A percentile compares a stretch with the other conserved stretches of the same genome.
These are phyloP conservation scores for Atkinsonella texensis DNA, from an alignment of 2,329 filamentous ascomycete species.

Conservation along the genomic window DNA sequence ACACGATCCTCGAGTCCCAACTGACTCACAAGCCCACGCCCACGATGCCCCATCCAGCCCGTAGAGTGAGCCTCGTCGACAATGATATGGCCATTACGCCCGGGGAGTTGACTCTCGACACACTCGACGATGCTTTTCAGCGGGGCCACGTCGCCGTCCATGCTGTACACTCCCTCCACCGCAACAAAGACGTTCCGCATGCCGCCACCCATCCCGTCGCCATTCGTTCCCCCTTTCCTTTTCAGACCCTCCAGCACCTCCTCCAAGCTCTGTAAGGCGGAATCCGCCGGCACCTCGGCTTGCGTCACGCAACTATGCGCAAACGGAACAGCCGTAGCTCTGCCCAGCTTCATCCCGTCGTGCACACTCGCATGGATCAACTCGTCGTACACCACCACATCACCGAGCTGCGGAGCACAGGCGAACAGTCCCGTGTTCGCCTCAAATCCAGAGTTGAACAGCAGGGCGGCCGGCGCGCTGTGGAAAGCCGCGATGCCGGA, in stretches of 20 bases:
- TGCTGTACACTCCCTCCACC: constrained; percentile 64
- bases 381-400: constrained; percentile 60
- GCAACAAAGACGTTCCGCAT: constrained; percentile 50
- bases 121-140: constrained; percentile 46
- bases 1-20: constrained; percentile 42
- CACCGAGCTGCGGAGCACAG: constrained; percentile 45
- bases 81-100: constrained; percentile 47
- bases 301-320: constrained; percentile 40
- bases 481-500: constrained; percentile 35
- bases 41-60: constrained; percentile 43
- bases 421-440: constrained; percentile 54
- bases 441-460: constrained; percentile 52
- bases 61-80: constrained; percentile 60
- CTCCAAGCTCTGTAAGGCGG: constrained; percentile 13
- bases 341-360: constrained; percentile 59
- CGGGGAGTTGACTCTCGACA: constrained; percentile 42
- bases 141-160: constrained; percentile 67
- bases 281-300: neutral
- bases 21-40: constrained; percentile 45
- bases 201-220: constrained; percentile 22
- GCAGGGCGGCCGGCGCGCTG: constrained; percentile 28
- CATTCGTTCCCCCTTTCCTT: constrained; percentile 19
- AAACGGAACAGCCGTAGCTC: constrained; percentile 41
- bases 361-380: constrained; percentile 68
- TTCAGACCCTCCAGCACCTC: constrained; percentile 19